These are phyloP conservation scores for Xylariaceae sp. DNA, from an alignment of 2,329 filamentous ascomycete genomes.

Conservation along the genomic window DNA sequence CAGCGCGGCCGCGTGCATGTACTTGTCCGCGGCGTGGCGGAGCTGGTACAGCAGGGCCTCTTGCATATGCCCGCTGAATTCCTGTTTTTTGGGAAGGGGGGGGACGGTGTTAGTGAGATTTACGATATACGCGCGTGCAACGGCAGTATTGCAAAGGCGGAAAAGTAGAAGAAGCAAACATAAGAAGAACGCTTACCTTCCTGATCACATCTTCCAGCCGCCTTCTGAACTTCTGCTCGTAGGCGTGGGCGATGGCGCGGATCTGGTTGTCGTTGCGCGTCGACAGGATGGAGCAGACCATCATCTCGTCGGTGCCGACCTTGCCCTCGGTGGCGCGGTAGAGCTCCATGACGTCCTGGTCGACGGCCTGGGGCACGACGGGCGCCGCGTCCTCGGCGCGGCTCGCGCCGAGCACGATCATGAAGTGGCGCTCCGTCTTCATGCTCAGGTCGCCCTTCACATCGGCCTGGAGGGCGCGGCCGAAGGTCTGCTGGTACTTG, in stretches of 20 bases:
- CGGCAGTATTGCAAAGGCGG: too few relatives aligned
- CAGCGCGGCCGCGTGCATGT: conserved; percentile 71
- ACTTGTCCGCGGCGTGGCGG: conserved; percentile 68
- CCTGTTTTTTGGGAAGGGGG: conserved; percentile 28
- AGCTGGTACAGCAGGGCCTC: conserved; percentile 75
- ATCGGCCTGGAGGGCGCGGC: conserved; percentile 59
- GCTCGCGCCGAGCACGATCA: conserved; percentile 67
- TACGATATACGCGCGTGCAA: too few relatives aligned
- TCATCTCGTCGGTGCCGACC: conserved; percentile 64
- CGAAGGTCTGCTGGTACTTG: conserved; percentile 63
- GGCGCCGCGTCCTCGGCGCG: conserved; percentile 72
- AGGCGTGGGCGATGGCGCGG: conserved; percentile 69
- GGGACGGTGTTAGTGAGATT: too few relatives aligned
- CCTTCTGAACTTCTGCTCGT: conserved; percentile 63
- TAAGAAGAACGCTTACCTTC: conserved; percentile 36
- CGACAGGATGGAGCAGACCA: conserved; percentile 72
- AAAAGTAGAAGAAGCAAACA: not conserved
- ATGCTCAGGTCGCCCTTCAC: conserved; percentile 74
- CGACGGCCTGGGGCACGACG: conserved; percentile 63
- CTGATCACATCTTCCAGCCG: conserved; percentile 67
- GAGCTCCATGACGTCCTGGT: conserved; percentile 67
- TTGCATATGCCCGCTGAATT: conserved; percentile 91
- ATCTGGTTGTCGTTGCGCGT: conserved; percentile 75
- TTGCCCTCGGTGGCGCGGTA: conserved; percentile 71
- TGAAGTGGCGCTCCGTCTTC: conserved; percentile 80